These are phyloP conservation scores for Colletotrichum tropicale DNA, from an alignment of 2,329 filamentous ascomycete genomes.

Conservation along the genomic window DNA sequence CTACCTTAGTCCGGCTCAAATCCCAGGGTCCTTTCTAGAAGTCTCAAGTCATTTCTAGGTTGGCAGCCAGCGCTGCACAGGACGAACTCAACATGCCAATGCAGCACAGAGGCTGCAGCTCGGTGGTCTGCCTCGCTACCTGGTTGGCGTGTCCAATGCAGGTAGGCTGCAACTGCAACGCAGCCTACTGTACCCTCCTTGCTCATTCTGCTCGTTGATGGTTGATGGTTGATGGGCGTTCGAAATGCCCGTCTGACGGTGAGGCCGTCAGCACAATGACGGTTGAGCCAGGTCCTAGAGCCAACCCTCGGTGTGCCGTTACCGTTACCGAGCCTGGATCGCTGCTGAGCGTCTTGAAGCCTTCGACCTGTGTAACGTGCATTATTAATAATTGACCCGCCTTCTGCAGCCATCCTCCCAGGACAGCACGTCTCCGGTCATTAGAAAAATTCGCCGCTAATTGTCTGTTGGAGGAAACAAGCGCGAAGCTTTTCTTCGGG, in stretches of 20 bases:
- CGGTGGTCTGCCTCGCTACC: background rate
- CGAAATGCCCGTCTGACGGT: slow-evolving; percentile 9
- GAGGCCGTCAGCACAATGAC: background rate
- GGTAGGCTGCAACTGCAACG: background rate
- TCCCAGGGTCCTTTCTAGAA: slow-evolving; percentile 7
- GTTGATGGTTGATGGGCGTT: background rate
- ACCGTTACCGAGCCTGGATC: background rate
- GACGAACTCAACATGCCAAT: background rate
- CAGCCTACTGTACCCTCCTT: background rate
- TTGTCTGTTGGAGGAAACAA: background rate
- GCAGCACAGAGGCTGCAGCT: background rate
- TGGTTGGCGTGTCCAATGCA: background rate
- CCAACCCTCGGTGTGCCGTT: background rate
- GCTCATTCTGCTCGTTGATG: background rate
- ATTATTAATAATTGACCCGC: background rate
- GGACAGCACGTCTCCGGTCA: background rate
- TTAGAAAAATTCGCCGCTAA: background rate
- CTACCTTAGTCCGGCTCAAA: background rate
- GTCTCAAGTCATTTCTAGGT: background rate
- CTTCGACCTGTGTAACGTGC: background rate
- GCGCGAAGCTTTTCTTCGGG: background rate
- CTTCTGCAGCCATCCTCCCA: slow-evolving; percentile 4
- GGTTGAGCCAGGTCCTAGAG: background rate
- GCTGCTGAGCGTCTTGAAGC: background rate
- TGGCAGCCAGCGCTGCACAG: background rate